These are phyloP conservation scores for Suillus luteus DNA, from an alignment of 768 basidiomycete genomes.

Conservation along the genomic window DNA sequence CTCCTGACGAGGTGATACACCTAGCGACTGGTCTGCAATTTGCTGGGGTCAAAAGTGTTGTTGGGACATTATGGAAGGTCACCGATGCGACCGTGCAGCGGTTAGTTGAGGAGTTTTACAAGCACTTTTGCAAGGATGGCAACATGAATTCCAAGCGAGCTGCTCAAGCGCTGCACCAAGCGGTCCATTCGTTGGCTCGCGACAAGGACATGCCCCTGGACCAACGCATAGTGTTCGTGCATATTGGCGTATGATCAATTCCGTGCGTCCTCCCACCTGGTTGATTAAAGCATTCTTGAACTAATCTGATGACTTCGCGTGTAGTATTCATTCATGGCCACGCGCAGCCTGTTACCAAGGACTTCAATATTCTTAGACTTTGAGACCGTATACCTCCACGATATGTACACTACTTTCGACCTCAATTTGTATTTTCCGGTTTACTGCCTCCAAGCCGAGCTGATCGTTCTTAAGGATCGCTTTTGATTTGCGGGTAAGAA, in stretches of 20 bases:
- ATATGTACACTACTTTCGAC: no score
- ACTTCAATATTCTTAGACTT: neutral
- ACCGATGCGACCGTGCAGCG: neutral
- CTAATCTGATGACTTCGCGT: neutral
- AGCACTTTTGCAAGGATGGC: neutral
- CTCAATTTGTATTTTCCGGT: no score
- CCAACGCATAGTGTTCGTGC: neutral
- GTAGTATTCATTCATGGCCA: neutral
- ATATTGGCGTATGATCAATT: neutral
- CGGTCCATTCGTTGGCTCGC: neutral
- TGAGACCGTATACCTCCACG: no score
- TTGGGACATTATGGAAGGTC: neutral
- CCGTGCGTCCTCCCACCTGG: neutral
- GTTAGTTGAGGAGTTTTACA: neutral
- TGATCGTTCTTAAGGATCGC: no score
- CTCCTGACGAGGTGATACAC: neutral
- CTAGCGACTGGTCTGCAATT: neutral
- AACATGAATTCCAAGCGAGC: neutral
- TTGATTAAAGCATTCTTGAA: neutral
- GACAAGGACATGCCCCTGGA: neutral
- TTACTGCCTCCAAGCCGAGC: no score
- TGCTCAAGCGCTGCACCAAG: neutral
- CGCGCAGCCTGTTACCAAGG: neutral
- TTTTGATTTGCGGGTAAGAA: no score
- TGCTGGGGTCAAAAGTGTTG: neutral